Base-by-base conservation (phyloP, 1,284 basidiomycete genomes). In the Ganoderma leucocontextum region DNA sequence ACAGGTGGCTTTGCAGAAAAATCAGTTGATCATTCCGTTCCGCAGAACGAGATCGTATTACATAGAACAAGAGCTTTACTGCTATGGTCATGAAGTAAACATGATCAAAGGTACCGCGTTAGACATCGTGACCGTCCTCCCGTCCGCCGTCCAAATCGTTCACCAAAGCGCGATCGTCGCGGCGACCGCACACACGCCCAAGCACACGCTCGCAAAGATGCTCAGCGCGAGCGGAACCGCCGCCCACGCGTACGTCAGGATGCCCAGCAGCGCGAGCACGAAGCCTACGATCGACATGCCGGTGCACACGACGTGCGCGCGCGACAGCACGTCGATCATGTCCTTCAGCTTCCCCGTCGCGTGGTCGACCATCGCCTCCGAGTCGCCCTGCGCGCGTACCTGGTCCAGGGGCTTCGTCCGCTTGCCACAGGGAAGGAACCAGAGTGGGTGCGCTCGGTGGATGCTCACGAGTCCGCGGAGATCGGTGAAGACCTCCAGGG, bases 201-300 rank as follows among this genome's bases (percentile, higher is more conserved):
- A 71, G 63, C 77, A 80, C 9, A 70, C 72, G 38, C 78, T 79
- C 29, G 76, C 76, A 61, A 81, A 80, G 44, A 82, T 77, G 53
- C 79, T 73, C 22, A 81, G 70, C 53, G 73, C 73, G 19, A 62
- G 55, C 12, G 78, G 78, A 17, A 82, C 74, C 44, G 70, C 68
- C 22, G 77, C 74, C 82, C 81, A 83, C 25, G 77, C 73, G 66
- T 75, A 82, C 44, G 78, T 75, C 38, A 82, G 42, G n/a, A 82
- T 75, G 12, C 81, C 82, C 0, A 77, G 65, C 52, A 81, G 65
- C 15, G 76, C 78, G 33, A 82, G 75, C 10, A 79, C 29, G 72
- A 82, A 83, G 1, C 82, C 82, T 2, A 78, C 53, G 33, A 73
- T 68, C 13, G 76, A 63, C 69, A 81, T 77, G 41, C 67, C 62